These are phyloP conservation scores for Rhizoclosmatium sp. DNA, from an alignment of 192 early-diverging fungal species.

Conservation along the genomic window DNA sequence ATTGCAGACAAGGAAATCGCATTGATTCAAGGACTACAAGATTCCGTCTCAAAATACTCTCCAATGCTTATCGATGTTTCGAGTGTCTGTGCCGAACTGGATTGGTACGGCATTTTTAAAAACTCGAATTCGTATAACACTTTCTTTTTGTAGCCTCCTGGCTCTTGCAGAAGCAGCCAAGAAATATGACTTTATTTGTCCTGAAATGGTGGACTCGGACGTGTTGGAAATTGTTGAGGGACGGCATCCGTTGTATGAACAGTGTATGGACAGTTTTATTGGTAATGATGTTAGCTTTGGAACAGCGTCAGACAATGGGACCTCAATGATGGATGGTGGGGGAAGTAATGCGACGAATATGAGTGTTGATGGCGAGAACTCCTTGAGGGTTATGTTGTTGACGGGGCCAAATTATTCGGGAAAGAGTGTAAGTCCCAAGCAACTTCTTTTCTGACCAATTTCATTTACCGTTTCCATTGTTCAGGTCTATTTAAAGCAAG, in stretches of 20 bases:
- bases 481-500: conserved; percentile 73
- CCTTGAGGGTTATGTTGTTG: conserved; percentile 67
- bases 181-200: conserved; percentile 62
- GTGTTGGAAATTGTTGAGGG: conserved; percentile 69
- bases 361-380: not conserved
- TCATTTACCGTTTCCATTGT: not conserved
- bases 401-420: conserved; percentile 89
- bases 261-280: conserved; percentile 69
- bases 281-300: conserved; percentile 72
- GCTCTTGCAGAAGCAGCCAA: conserved; percentile 68
- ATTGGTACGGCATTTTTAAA: conserved; percentile 60
- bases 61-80: conserved; percentile 47
- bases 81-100: conserved; percentile 67
- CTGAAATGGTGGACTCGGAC: conserved; percentile 57
- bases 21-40: conserved; percentile 76
- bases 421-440: conserved; percentile 45
- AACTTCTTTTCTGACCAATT: not conserved
- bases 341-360: not conserved
- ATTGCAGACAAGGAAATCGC: conserved; percentile 89
- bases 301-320: not conserved
- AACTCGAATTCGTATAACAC: not conserved
- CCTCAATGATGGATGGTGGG: not conserved
- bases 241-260: conserved; percentile 74
- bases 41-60: conserved; percentile 55
- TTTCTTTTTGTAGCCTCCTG: conserved; percentile 56